Conservation (phyloP, 2,329 filamentous ascomycete species). For the Magnaporthales sp. region DNA sequence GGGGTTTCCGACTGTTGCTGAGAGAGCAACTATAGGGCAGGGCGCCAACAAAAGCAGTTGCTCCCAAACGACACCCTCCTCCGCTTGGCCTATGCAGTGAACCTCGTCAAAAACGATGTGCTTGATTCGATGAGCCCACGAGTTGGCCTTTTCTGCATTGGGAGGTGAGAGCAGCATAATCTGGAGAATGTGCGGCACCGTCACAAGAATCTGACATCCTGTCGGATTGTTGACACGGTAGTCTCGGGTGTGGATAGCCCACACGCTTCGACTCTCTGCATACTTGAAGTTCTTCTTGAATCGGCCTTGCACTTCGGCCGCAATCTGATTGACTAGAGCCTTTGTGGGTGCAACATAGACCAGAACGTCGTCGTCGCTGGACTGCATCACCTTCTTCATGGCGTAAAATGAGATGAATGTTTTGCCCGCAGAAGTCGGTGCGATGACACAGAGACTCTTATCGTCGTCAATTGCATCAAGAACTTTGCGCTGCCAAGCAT, state of each 20-base stretch:
- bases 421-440: slow-evolving; percentile 71
- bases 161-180: slow-evolving; percentile 63
- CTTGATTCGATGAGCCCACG: slow-evolving; percentile 60
- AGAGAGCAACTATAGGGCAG: slow-evolving; percentile 71
- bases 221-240: slow-evolving; percentile 65
- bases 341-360: slow-evolving; percentile 79
- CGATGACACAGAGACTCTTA: slow-evolving; percentile 65
- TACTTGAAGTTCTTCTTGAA: slow-evolving; percentile 60
- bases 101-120: slow-evolving; percentile 79
- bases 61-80: slow-evolving; percentile 72
- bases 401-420: slow-evolving; percentile 81
- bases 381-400: slow-evolving; percentile 66
- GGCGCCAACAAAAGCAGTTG: slow-evolving; percentile 65
- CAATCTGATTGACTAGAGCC: slow-evolving; percentile 75
- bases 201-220: slow-evolving; percentile 68
- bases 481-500: slow-evolving; percentile 68
- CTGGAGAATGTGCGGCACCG: slow-evolving; percentile 69
- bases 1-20: slow-evolving; percentile 72
- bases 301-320: slow-evolving; percentile 66
- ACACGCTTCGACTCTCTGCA: slow-evolving; percentile 54
- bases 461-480: slow-evolving; percentile 64
- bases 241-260: slow-evolving; percentile 72
- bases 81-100: slow-evolving; percentile 68
- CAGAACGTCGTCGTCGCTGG: slow-evolving; percentile 59
- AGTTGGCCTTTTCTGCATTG: slow-evolving; percentile 44